Percentiles rank a stretch among this genome's conserved stretches.
Conservation (phyloP, 345 rosid genomes). For the Gossypium anomalum region DNA sequence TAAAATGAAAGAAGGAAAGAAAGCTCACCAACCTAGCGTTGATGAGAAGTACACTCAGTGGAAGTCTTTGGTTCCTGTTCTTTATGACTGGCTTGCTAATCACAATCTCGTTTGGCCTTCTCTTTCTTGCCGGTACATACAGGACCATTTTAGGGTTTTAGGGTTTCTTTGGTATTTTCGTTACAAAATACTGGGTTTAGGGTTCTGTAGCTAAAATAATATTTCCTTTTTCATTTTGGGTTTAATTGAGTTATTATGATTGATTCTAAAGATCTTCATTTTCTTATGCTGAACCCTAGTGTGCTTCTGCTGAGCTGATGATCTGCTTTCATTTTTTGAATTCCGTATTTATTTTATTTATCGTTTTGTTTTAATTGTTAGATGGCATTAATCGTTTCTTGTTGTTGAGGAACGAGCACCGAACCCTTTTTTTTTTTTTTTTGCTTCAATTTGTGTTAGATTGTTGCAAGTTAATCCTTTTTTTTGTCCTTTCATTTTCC, state of each 20-base stretch:
- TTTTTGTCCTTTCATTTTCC: background rate
- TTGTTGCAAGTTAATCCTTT: background rate
- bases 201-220: background rate
- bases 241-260: background rate
- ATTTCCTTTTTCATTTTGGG: background rate
- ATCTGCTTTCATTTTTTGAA: background rate
- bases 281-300: constrained; percentile 2
- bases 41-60: constrained; percentile 94
- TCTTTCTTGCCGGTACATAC: constrained; percentile 88
- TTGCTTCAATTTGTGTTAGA: background rate
- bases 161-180: background rate
- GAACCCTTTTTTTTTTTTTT: background rate
- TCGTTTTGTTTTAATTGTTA: background rate
- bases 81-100: constrained; percentile 97
- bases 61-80: constrained; percentile 92
- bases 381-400: background rate
- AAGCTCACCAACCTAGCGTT: constrained; percentile 46
- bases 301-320: background rate
- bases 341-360: background rate
- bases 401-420: background rate
- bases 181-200: background rate
- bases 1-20: constrained; percentile 41
- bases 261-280: background rate
- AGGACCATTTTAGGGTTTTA: constrained; percentile 19
- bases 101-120: constrained; percentile 99